Evolutionary conservation across 306 rosid genomes (phyloP), one percentile per base, ranked within the genome.

Genomic region (Quercus aquifolioides): DNA sequence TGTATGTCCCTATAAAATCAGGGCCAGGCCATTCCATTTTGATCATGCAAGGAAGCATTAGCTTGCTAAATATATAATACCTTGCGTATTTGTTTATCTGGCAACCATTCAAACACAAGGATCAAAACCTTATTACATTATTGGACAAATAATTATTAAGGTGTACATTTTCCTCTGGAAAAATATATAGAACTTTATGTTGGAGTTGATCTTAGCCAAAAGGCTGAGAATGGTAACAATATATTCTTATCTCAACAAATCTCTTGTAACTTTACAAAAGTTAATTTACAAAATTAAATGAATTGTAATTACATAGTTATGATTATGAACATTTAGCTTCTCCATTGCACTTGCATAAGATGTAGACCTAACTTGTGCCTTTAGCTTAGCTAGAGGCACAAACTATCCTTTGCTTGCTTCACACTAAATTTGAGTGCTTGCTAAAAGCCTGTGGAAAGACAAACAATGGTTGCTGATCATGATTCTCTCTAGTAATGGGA

Each of bases 401-500:
- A 81, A 69, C 56, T 11, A 26, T 73, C 55, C 70, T 9, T 79
- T 57, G 41, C 73, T 1, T 63, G 28, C 55, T 69, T 81, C 74
- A 91, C 35, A 63, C 80, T 79, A 74, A 57, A 76, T 59, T 71
- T 30, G 62, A 65, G 51, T 73, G 82, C 82, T 94, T 94, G 79
- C 79, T 68, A 70, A 80, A 85, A 64, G 90, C 81, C 7, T 88
- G 52, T n/a, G 91, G 86, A 82, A 83, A 81, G 1, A 84, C 84
- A 74, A 76, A 86, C 18, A 80, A 65, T 1, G 83, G 81, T 6
- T 79, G 35, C 4, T 82, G 74, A 56, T 72, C 71, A 17, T 74
- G 88, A 13, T 3, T 83, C 14, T 89, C 87, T 76, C 79, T 76
- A 51, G 78, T 73, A 35, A 84, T 71, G 28, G 97, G 98, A 70